phyloP scores from a whole-genome alignment of 2,329 filamentous ascomycete species.

The Colletotrichum scovillei region DNA sequence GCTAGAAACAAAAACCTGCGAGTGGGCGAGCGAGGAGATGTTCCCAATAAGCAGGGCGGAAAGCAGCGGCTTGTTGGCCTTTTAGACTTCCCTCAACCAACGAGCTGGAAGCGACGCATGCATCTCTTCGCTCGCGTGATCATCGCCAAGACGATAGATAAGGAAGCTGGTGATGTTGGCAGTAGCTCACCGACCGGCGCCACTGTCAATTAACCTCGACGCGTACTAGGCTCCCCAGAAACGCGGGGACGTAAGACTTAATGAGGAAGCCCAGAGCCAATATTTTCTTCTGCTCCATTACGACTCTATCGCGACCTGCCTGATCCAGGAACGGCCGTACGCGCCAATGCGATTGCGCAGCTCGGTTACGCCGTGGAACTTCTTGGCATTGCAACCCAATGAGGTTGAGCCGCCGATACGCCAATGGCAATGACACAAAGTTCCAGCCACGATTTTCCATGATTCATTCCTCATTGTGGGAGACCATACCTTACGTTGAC shows the following conservation, averaged over 20 bases:
- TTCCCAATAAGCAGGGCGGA: too few relatives aligned
- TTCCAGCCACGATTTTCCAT: neutral
- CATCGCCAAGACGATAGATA: conserved; percentile 24
- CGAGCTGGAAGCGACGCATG: neutral
- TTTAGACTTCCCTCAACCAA: neutral
- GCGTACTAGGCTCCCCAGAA: neutral
- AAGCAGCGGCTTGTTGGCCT: neutral
- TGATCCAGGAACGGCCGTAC: conserved; percentile 18
- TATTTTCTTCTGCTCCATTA: neutral
- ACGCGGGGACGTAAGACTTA: conserved; percentile 12
- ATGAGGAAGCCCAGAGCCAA: conserved; percentile 15
- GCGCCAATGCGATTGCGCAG: conserved; percentile 14
- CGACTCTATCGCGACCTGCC: conserved; percentile 11
- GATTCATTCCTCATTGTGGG: neutral
- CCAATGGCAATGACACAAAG: neutral
- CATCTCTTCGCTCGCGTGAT: conserved; percentile 16
- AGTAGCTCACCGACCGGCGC: neutral
- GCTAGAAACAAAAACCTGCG: neutral
- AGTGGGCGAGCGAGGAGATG: neutral
- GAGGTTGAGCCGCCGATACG: conserved; percentile 7
- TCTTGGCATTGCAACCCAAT: conserved; percentile 15
- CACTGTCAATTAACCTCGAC: neutral
- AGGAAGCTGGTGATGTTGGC: conserved; percentile 19
- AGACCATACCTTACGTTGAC: neutral
- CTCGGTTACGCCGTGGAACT: neutral